Evolutionary conservation across 2,329 filamentous ascomycete genomes (phyloP), one percentile per base, ranked within the genome.

Genomic region (Mycosphaerella sp.): DNA sequence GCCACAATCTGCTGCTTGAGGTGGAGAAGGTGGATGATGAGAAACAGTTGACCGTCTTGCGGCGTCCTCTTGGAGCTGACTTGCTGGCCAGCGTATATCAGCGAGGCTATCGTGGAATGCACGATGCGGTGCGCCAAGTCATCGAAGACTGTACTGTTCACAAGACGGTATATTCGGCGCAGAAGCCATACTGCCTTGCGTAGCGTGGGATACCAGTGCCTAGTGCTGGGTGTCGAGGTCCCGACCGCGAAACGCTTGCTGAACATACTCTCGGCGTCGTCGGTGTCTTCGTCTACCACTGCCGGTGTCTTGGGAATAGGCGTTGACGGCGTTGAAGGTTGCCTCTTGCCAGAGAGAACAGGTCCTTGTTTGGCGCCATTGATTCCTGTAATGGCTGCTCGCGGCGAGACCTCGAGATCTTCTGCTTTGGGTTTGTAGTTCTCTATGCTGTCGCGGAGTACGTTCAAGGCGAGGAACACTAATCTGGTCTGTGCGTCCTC

Each of bases 1-100:
- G 90, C 90, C 21, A 98, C 84, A 45, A 98, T 86, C 67, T 96
- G 88, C 66, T 96, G 94, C 70, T 97, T 97, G 45, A 98, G 80
- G 44, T 96, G 85, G 44, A 98, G 84, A 1, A 98, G 79, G 66
- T 98, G 95, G 62, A 91, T 93, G 62, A 98, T 85, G 64, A 96
- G 84, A 70, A 98, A 98, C 4, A 98, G 78, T 60, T 95, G 87
- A 0, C 86, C 80, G 66, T 97, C 89, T 6, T 84, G 78, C 1
- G 80, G 78, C 75, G 17, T 27, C 28, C 16, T 40, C 28, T 50
- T 80, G 81, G 78, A 78, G 50, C 82, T 79, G 59, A 95, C 85
- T 43, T 64, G 65, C 6, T 65, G 56, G 59, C 89, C 86, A 25
- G 89, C 91, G 44, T 83, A 79, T 57, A 89, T 81, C 14, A 98